Base-by-base conservation (phyloP, 495 filamentous ascomycete genomes). In the Barbatosphaeria neglecta region DNA sequence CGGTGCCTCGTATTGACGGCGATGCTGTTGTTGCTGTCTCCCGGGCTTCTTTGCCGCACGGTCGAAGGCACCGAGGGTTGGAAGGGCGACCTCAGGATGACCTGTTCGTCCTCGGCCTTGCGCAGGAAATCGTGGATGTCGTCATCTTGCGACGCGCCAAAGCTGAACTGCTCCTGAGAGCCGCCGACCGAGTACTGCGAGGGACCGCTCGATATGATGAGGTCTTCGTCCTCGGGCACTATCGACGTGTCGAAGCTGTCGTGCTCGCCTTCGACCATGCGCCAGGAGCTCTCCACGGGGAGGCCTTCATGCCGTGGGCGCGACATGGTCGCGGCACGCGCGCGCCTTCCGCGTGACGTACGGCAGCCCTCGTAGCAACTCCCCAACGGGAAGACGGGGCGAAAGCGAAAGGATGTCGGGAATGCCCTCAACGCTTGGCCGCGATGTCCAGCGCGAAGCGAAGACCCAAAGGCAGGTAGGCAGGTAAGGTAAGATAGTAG, bases 221-320 rank as follows among this genome's bases (percentile, higher is more conserved):
- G 49, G 22, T 69, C 60, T 6, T 62, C 56, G 9, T 64, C 66
- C 23, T 69, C 66, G 43, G 60, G 56, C 11, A 66, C 44, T 24
- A 71, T 60, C 6, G 62, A 61, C 1, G 68, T 69, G 44, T 73
- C 70, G 53, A 73, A 71, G 46, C 67, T 71, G 47, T 73, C 70
- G 48, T 73, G 71, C 41, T 70, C 69, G 44, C 66, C 64, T 40
- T 74, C 69, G 17, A 74, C 68, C 60, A 74, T 61, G 50, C 70
- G 70, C 70, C 70, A 74, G 4, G 70, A 72, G 47, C 64, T 61
- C 48, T 66, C 65, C 18, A 69, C 60, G 15, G 60, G 57, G 19
- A 64, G 31, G 31, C 55, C 53, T 18, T 48, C 54, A 43, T 53
- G 49, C 27, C 49, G 40, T 15, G 54, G 49, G 20, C 45, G 15